phyloP scores from a whole-genome alignment of 257 asterid genomes.

The Solanum appendiculatum region DNA sequence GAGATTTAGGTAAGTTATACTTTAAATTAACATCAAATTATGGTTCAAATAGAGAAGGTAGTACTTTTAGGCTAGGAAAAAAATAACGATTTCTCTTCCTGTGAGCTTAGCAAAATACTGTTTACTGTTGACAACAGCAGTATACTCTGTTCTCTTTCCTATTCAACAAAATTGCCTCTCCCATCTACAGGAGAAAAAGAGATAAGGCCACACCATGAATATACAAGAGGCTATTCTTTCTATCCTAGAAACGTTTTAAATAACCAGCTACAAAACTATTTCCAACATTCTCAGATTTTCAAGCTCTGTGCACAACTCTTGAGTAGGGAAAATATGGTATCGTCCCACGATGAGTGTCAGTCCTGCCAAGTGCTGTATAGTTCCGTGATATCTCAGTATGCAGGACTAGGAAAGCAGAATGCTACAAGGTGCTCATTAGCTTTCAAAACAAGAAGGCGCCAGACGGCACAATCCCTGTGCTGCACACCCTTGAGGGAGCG shows the following conservation, averaged over 20 bases:
- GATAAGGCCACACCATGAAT: neutral
- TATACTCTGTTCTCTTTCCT: neutral
- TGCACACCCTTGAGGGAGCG: neutral
- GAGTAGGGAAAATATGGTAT: neutral
- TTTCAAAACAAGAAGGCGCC: neutral
- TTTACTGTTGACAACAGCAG: neutral
- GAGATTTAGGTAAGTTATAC: no score
- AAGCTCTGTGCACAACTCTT: neutral
- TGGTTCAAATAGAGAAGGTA: neutral
- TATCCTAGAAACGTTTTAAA: neutral
- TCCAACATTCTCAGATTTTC: neutral
- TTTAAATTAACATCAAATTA: neutral
- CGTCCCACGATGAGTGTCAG: neutral
- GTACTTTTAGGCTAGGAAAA: neutral
- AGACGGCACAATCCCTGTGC: neutral
- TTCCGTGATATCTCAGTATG: neutral
- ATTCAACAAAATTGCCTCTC: neutral
- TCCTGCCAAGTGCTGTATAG: neutral
- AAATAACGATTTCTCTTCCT: neutral
- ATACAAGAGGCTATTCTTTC: neutral
- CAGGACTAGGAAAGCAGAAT: neutral
- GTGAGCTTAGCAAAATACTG: neutral
- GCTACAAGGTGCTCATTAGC: neutral
- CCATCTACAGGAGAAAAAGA: neutral
- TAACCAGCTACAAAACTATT: neutral